phyloP scores from a whole-genome alignment of 176 grass and related monocot genomes.

The Eleusine indica region DNA sequence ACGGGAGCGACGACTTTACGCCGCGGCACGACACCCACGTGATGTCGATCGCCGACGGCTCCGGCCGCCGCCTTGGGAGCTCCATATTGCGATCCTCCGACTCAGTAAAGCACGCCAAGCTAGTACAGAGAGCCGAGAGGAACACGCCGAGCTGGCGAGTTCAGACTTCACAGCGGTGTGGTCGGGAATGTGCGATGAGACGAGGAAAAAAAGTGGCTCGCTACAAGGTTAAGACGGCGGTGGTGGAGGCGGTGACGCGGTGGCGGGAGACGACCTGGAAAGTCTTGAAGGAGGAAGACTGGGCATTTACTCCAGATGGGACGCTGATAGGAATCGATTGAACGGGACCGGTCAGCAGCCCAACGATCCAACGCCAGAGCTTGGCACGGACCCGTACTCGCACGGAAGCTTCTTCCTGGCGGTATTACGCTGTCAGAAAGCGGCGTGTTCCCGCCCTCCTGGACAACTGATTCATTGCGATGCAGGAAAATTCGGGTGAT shows the following conservation, averaged over 20 bases:
- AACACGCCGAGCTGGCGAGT: neutral
- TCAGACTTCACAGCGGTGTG: neutral
- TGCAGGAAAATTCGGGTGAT: slow-evolving; percentile 9
- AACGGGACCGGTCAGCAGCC: neutral
- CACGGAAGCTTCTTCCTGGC: slow-evolving; percentile 23
- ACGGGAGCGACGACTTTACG: slow-evolving; percentile 49
- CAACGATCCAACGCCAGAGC: neutral
- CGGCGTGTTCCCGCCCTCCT: neutral
- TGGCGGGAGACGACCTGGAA: slow-evolving; percentile 21
- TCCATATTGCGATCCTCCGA: neutral
- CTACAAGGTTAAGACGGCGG: slow-evolving; percentile 30
- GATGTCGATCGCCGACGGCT: slow-evolving; percentile 53
- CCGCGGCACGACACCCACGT: slow-evolving; percentile 61
- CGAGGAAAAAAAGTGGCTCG: neutral
- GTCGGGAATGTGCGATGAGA: neutral
- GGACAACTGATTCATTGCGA: neutral
- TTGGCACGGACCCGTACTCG: neutral
- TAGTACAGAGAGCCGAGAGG: too few species aligned
- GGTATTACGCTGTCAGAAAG: slow-evolving; percentile 10
- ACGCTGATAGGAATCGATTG: neutral
- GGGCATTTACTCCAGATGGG: neutral
- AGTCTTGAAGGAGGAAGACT: neutral
- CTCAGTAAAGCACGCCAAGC: too few species aligned
- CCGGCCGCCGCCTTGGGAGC: neutral
- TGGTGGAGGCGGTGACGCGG: slow-evolving; percentile 22